Evolutionary conservation across 2,329 filamentous ascomycete species (phyloP).

Genomic region (Colletotrichum sp.): DNA sequence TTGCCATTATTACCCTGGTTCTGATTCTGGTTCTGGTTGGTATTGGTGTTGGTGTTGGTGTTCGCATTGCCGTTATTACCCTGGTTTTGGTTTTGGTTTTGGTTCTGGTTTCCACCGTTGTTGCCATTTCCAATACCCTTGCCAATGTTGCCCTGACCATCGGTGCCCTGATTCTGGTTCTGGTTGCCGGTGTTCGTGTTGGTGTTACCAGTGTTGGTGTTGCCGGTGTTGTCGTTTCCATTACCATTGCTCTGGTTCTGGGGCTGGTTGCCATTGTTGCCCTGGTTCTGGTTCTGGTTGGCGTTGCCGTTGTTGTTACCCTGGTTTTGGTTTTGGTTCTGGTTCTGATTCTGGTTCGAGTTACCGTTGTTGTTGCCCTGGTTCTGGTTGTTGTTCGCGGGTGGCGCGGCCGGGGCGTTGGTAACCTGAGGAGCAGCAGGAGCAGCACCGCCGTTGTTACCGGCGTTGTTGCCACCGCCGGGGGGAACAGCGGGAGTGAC

Average conservation of each 20-base stretch:
- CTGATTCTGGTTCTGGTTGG: not conserved
- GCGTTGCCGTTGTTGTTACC: not conserved
- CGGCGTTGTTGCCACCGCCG: not conserved
- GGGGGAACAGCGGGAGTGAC: slow-evolving; percentile 3
- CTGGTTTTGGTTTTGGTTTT: not conserved
- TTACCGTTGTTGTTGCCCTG: not conserved
- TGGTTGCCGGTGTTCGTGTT: not conserved
- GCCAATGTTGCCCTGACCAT: not conserved
- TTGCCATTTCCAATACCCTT: not conserved
- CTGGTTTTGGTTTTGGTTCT: not conserved
- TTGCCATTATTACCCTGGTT: not conserved
- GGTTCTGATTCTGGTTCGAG: not conserved
- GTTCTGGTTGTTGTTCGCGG: not conserved
- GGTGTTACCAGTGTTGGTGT: not conserved
- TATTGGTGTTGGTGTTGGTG: not conserved
- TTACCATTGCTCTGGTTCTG: not conserved
- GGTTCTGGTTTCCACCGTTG: not conserved
- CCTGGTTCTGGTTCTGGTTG: not conserved
- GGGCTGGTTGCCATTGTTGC: not conserved
- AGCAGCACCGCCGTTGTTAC: not conserved
- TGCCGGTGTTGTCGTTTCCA: not conserved
- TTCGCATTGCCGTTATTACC: not conserved
- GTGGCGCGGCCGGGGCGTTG: not conserved
- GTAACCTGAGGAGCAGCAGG: not conserved
- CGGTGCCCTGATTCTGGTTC: not conserved